Conservation (phyloP, 176 grass and related monocot species). For the Eragrostis curvula region DNA sequence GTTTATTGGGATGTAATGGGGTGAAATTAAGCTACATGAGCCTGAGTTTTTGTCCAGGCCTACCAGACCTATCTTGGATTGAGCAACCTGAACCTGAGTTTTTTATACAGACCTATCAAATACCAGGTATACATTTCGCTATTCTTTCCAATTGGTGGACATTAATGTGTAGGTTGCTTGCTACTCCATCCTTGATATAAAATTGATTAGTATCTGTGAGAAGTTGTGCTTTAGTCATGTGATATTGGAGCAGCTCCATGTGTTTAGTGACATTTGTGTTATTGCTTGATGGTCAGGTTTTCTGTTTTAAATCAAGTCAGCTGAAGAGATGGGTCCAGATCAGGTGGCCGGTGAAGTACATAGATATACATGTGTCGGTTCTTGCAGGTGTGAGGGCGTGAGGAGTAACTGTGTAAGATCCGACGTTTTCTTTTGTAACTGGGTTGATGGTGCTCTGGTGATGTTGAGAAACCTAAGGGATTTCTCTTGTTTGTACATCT, state of each 20-base stretch:
- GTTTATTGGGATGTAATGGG: slow-evolving; percentile 22
- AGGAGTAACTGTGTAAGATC: background rate
- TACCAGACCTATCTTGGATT: slow-evolving; percentile 29
- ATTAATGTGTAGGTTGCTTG: background rate
- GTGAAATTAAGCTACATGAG: slow-evolving; percentile 33
- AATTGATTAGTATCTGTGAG: background rate
- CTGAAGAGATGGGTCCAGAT: background rate
- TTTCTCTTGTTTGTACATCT: background rate
- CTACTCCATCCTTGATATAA: background rate
- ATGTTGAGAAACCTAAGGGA: background rate
- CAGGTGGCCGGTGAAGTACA: slow-evolving; percentile 3
- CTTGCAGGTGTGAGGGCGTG: background rate
- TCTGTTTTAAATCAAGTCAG: background rate
- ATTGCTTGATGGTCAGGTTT: slow-evolving; percentile 23
- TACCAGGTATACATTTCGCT: slow-evolving; percentile 43
- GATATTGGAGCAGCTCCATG: background rate
- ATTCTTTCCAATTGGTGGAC: slow-evolving; percentile 1
- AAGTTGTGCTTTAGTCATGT: background rate
- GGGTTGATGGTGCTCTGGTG: background rate
- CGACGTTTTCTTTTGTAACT: too few relatives aligned
- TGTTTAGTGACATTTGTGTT: background rate
- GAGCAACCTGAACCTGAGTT: background rate
- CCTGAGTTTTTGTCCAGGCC: slow-evolving; percentile 2
- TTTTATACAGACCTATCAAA: slow-evolving; percentile 26
- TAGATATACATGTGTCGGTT: slow-evolving; percentile 12